These are phyloP conservation scores for Pichiaceae sp. DNA, from an alignment of 1,139 yeast genomes.

Conservation along the genomic window DNA sequence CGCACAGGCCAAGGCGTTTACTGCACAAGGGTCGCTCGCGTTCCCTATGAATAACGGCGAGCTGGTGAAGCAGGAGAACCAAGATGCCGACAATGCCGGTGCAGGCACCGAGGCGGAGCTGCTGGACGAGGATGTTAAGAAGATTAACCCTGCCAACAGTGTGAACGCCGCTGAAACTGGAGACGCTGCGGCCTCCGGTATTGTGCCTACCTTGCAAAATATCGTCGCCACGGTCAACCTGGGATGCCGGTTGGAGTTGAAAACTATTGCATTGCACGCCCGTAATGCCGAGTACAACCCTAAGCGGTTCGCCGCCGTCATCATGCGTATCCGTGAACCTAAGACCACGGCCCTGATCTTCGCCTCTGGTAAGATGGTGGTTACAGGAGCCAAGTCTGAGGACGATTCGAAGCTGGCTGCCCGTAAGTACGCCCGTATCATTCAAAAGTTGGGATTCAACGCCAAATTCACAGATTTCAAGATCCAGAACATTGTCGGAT, in stretches of 20 bases:
- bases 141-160: background rate
- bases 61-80: conserved; percentile 17
- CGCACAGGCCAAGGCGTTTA: conserved; percentile 71
- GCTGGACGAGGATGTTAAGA: conserved; percentile 3
- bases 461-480: conserved; percentile 95
- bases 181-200: conserved; percentile 59
- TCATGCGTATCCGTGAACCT: conserved; percentile 98
- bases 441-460: conserved; percentile 94
- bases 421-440: conserved; percentile 94
- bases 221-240: conserved; percentile 96
- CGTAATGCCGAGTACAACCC: conserved; percentile 99
- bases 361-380: conserved; percentile 99
- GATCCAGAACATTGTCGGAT: conserved; percentile 97
- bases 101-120: background rate
- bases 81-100: conserved; percentile 3
- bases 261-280: conserved; percentile 96
- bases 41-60: conserved; percentile 36
- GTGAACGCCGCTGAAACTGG: conserved; percentile 11
- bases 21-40: conserved; percentile 58
- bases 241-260: conserved; percentile 91
- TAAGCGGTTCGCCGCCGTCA: conserved; percentile 97
- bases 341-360: conserved; percentile 96
- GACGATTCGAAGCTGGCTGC: conserved; percentile 97
- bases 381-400: conserved; percentile 97
- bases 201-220: conserved; percentile 92